Base-by-base conservation (phyloP, 352 stramenopile genomes). In the Phytopythium mirpurense region DNA sequence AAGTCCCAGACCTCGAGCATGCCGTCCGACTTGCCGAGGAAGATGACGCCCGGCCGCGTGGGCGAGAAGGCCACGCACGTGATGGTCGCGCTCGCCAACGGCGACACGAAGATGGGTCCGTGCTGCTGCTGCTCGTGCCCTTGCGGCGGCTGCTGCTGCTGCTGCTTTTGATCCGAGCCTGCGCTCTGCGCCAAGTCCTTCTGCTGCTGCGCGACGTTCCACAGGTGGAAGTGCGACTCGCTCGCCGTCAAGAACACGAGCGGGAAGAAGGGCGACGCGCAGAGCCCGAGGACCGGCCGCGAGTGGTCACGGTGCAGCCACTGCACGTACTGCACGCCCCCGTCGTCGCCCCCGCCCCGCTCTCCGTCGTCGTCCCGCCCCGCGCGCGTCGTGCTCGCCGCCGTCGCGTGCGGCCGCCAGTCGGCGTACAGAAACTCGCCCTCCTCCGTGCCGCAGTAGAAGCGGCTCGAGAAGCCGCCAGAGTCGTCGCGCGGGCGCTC, bases 1-100 rank as follows among this genome's bases (percentile, higher is more conserved):
- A 97, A 95, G 58, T 98, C 92, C 92, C 90, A 98, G 38, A 97
- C 86, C 57, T 97, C 86, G 37, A 98, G 70, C 54, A 88, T 84
- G 1, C 92, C 92, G 57, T 97, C 90, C 12, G 77, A 67, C 60
- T 93, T 95, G 23, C 83, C 86, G 42, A 97, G 65, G 59, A 95
- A 94, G 43, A 98, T 60, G 19, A 96, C 88, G 2, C 67, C 88
- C 5, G 92, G 87, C 1, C 92, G 65, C 24, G 88, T 95, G 19
- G 89, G 87, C n/a, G 81, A 96, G 67, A 96, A 97, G 6, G 76
- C 35, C 35, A 79, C 90, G 43, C 82, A 90, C 5, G 85, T 96
- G 44, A 97, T 77, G 19, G 83, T 69, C 18, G 81, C 70, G 5
- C 78, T 62, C 27, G 83, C 83, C n/a, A 96, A 61, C 24, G 90